Conservation (phyloP, 495 filamentous ascomycete genomes). For the Penicillium parvum region DNA sequence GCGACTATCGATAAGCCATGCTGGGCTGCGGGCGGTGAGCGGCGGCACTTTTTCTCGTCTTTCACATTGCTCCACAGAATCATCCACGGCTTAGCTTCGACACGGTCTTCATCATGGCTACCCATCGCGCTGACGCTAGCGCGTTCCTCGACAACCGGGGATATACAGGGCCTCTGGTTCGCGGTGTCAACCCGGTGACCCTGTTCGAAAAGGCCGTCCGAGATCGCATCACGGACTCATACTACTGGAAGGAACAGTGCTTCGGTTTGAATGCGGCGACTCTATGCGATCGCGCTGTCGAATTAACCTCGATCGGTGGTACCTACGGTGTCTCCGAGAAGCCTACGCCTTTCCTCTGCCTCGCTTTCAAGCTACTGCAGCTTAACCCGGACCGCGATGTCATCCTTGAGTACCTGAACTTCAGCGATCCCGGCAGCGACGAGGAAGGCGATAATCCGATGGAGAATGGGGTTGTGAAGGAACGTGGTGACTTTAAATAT, state of each 20-base stretch:
- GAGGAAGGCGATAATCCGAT: slow-evolving; percentile 25
- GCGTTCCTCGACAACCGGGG: slow-evolving; percentile 76
- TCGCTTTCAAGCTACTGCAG: slow-evolving; percentile 92
- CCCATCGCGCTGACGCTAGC: slow-evolving; percentile 69
- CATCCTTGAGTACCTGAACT: slow-evolving; percentile 73
- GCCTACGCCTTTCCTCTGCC: slow-evolving; percentile 88
- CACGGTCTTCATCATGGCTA: slow-evolving; percentile 25
- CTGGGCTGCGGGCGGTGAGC: too few relatives aligned
- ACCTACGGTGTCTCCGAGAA: slow-evolving; percentile 77
- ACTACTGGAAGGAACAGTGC: slow-evolving; percentile 98
- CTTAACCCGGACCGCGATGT: slow-evolving; percentile 74
- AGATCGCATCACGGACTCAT: slow-evolving; percentile 88
- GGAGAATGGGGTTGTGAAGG: slow-evolving; percentile 29
- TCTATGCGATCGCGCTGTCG: slow-evolving; percentile 83
- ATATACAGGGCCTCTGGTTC: slow-evolving; percentile 62
- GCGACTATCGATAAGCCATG: slow-evolving; percentile 48
- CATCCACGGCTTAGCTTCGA: background rate
- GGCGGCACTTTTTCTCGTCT: slow-evolving; percentile 11
- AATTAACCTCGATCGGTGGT: slow-evolving; percentile 78
- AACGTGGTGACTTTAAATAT: slow-evolving; percentile 81
- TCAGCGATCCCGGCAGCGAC: slow-evolving; percentile 41
- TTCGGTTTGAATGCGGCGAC: slow-evolving; percentile 91
- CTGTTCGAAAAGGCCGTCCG: slow-evolving; percentile 90
- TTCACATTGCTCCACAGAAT: background rate
- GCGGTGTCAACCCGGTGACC: slow-evolving; percentile 80